These are phyloP conservation scores for Westerdykella aurantiaca DNA, from an alignment of 2,329 filamentous ascomycete genomes.

Conservation along the genomic window DNA sequence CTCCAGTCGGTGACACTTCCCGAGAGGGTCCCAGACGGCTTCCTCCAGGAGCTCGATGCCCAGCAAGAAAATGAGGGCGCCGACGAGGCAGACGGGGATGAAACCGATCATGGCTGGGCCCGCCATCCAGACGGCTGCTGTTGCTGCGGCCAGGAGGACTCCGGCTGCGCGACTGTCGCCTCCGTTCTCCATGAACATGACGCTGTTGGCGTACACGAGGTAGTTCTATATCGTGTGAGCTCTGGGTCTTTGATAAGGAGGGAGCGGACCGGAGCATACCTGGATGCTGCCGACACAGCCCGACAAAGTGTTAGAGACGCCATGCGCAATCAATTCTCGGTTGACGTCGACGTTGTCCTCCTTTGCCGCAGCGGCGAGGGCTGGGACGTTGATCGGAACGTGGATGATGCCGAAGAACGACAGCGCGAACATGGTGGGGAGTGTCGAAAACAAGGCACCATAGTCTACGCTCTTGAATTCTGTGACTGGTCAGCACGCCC, in stretches of 20 bases:
- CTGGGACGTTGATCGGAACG: conserved; percentile 96
- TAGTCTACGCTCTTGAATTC: conserved; percentile 78
- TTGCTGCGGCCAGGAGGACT: conserved; percentile 73
- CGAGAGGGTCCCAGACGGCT: conserved; percentile 80
- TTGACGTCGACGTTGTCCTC: conserved; percentile 92
- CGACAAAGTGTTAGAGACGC: conserved; percentile 86
- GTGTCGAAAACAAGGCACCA: conserved; percentile 72
- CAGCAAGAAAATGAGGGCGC: conserved; percentile 87
- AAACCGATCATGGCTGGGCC: conserved; percentile 86
- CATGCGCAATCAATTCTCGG: conserved; percentile 85
- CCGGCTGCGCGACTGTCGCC: conserved; percentile 83
- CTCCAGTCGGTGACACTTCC: conserved; percentile 79
- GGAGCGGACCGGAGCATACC: conserved; percentile 27
- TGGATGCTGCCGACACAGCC: conserved; percentile 81
- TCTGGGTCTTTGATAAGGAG: background rate
- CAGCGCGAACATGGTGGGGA: conserved; percentile 92
- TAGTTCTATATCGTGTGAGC: conserved; percentile 62
- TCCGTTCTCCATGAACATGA: conserved; percentile 93
- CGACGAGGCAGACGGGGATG: conserved; percentile 96
- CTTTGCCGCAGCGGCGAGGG: conserved; percentile 79
- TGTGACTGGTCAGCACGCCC: conserved; percentile 32
- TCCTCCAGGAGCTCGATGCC: conserved; percentile 89
- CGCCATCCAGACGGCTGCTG: conserved; percentile 73
- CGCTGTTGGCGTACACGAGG: conserved; percentile 92
- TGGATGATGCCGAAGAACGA: conserved; percentile 97